Evolutionary conservation across 371 early-diverging fungal species (phyloP).

Genomic region (Quaeritorhiza haematococci): DNA sequence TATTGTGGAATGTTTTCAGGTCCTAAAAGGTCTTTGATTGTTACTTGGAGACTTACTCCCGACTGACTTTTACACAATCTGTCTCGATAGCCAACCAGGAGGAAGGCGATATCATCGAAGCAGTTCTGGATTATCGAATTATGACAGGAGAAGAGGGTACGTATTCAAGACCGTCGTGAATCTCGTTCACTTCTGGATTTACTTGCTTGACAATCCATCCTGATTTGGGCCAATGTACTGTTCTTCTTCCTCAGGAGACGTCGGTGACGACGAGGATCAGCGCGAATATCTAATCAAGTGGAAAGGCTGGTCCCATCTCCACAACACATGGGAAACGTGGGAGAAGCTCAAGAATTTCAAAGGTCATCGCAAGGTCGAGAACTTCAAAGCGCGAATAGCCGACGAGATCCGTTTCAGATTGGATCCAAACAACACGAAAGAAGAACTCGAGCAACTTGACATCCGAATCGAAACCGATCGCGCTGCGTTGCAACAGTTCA

Average conservation of each 20-base stretch:
- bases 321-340: slow-evolving; percentile 86
- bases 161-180: neutral
- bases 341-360: slow-evolving; percentile 62
- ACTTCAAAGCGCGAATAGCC: slow-evolving; percentile 69
- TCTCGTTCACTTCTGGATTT: neutral
- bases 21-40: neutral
- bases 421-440: slow-evolving; percentile 58
- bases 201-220: slow-evolving; percentile 2
- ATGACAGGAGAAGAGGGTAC: slow-evolving; percentile 1
- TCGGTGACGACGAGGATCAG: slow-evolving; percentile 2
- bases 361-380: slow-evolving; percentile 87
- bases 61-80: slow-evolving; percentile 11
- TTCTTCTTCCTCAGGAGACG: neutral
- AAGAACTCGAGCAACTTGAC: slow-evolving; percentile 82
- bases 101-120: slow-evolving; percentile 26
- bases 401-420: neutral
- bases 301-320: slow-evolving; percentile 85
- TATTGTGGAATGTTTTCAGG: neutral
- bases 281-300: slow-evolving; percentile 85
- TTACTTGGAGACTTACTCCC: neutral
- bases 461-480: slow-evolving; percentile 78
- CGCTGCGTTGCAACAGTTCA: slow-evolving; percentile 76
- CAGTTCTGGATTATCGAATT: slow-evolving; percentile 22
- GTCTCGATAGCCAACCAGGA: slow-evolving; percentile 29
- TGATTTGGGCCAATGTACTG: slow-evolving; percentile 10